Conservation (phyloP, 2,329 filamentous ascomycete species). For the Diaporthe citri region DNA sequence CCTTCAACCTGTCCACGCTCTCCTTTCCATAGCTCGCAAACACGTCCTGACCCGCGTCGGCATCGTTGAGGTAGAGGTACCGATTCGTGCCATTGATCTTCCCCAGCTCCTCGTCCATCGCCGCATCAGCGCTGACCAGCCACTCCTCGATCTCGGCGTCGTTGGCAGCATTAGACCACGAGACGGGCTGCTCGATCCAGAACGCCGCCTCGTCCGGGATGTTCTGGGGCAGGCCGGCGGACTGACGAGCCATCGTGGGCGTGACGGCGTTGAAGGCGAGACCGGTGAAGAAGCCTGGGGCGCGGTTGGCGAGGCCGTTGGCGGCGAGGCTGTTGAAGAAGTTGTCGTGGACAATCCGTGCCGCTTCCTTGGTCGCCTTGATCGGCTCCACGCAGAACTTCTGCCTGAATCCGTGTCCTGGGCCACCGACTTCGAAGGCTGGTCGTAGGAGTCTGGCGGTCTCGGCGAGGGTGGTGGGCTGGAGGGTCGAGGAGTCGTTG, state of each 20-base stretch:
- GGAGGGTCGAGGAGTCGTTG: not conserved
- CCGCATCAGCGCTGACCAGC: slow-evolving; percentile 9
- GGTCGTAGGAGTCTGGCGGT: not conserved
- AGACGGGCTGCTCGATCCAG: slow-evolving; percentile 27
- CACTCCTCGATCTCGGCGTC: slow-evolving; percentile 11
- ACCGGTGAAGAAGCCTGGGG: slow-evolving; percentile 16
- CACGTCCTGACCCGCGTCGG: slow-evolving; percentile 8
- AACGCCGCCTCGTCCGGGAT: not conserved
- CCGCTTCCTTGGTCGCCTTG: slow-evolving; percentile 21
- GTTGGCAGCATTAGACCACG: slow-evolving; percentile 6
- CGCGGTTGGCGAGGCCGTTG: not conserved
- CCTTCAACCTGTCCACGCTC: slow-evolving; percentile 28
- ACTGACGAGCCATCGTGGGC: not conserved
- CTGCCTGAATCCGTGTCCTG: slow-evolving; percentile 1
- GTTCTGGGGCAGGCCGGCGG: not conserved
- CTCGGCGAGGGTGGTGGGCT: not conserved
- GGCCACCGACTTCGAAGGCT: not conserved
- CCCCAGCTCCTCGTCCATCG: slow-evolving; percentile 13
- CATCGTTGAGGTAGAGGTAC: slow-evolving; percentile 33
- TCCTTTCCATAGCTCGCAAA: slow-evolving; percentile 28
- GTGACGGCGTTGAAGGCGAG: slow-evolving; percentile 21
- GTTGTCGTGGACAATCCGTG: slow-evolving; percentile 23
- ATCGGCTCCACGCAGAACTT: slow-evolving; percentile 21
- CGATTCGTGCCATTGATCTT: not conserved
- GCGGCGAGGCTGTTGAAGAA: slow-evolving; percentile 9